Conservation (phyloP, 176 grass and related monocot genomes). For the Carex cristatella region DNA sequence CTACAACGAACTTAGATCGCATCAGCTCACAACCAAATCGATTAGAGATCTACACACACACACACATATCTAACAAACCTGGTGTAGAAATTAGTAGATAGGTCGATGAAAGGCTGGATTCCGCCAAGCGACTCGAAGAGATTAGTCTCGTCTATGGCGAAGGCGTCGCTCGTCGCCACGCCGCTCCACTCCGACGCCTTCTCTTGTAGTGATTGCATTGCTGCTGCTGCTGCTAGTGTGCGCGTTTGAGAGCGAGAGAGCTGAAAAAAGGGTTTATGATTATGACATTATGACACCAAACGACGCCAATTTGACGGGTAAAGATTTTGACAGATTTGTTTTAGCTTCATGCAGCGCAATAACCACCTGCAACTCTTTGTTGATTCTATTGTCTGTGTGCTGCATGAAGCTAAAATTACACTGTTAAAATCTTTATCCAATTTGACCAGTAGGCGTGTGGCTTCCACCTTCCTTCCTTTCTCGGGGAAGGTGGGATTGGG, state of each 20-base stretch:
- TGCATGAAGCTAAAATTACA: too few species aligned
- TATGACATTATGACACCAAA: not conserved
- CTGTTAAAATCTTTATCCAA: not conserved
- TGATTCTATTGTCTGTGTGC: too few species aligned
- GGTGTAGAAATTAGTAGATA: constrained; percentile 96
- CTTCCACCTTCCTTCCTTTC: not conserved
- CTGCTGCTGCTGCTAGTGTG: constrained; percentile 7
- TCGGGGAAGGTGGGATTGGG: not conserved
- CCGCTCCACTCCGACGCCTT: constrained; percentile 97
- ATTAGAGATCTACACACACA: not conserved
- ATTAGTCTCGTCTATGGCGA: constrained; percentile 82
- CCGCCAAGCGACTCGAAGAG: constrained; percentile 77
- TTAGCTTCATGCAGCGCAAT: too few species aligned
- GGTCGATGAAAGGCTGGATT: constrained; percentile 78
- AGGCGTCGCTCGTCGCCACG: constrained; percentile 63
- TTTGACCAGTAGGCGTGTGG: not conserved
- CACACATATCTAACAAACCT: constrained; percentile 23
- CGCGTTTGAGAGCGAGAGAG: not conserved
- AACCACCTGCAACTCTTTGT: too few species aligned
- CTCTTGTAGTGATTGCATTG: constrained; percentile 82
- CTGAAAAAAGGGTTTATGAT: not conserved
- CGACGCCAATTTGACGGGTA: not conserved
- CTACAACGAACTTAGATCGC: not conserved
- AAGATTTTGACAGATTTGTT: too few species aligned
- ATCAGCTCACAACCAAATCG: not conserved